Base-by-base conservation (phyloP, 441 rosid species). In the Omphalea diandra region DNA sequence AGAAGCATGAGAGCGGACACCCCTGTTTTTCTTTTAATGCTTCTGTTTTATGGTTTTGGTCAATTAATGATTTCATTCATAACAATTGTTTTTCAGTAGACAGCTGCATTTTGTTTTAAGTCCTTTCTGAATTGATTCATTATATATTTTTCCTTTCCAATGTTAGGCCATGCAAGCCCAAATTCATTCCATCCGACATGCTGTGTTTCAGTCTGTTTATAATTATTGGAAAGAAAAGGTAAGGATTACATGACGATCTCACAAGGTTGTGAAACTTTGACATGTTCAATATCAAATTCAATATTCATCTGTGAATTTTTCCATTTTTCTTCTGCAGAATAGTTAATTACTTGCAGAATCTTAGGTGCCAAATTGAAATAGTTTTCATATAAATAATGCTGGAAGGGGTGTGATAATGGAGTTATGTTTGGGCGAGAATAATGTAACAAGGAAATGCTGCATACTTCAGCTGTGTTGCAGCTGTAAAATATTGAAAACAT, bases 151-250 rank as follows among this genome's bases (percentile, higher is more conserved):
- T 38, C 47, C 68, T n/a, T 76, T 78, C 52, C 55, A 65, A 66
- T 78, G 70, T 62, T 72, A 95, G 99, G 96, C 89, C 44, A 60
- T 93, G 81, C 97, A 88, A 78, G 83, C 87, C 71, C 83, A 86
- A 76, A 78, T 80, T 71, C 81, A 83, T 70, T 82, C 86, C 63
- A 75, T 84, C 71, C 82, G 76, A 77, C 79, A 82, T 87, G 85
- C 85, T 35, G 83, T 87, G 62, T 82, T 90, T 63, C 93, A 90
- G 76, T 82, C 88, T 65, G 89, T 92, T 67, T 95, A 79, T 83
- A 78, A 71, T 83, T 95, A 87, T 72, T 95, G 99, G 99, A 93
- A 85, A 81, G 87, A 93, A 12, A 95, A 95, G 99, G 99, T 93
- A 75, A 40, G 74, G 44, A 41, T 63, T 56, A 15, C 65, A 44